phyloP scores from a whole-genome alignment of 2,329 filamentous ascomycete genomes.

The Alternaria solani region DNA sequence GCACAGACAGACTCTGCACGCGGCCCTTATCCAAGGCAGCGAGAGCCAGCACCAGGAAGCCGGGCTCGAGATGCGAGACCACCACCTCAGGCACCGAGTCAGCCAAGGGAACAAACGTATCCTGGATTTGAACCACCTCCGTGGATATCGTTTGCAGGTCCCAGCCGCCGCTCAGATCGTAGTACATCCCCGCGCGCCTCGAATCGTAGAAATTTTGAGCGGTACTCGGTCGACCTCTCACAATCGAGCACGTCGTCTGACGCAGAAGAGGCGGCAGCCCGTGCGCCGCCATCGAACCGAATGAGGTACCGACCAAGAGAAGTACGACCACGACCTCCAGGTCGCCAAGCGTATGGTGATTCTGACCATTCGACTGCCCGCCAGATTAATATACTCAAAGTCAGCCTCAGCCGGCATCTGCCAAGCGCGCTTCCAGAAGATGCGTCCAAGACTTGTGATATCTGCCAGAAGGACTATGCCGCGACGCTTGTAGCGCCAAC shows the following conservation, averaged over 20 bases:
- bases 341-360: conserved; percentile 24
- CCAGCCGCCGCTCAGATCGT: conserved; percentile 34
- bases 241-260: conserved; percentile 34
- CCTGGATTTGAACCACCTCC: conserved; percentile 24
- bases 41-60: conserved; percentile 23
- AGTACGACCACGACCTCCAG: conserved; percentile 23
- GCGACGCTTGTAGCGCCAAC: conserved; percentile 32
- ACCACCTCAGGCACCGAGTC: conserved; percentile 24
- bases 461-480: conserved; percentile 50
- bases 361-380: conserved; percentile 31
- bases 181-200: conserved; percentile 40
- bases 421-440: conserved; percentile 37
- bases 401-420: conserved; percentile 35
- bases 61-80: conserved; percentile 21
- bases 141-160: conserved; percentile 16
- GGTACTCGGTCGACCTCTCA: conserved; percentile 39
- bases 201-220: conserved; percentile 44
- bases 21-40: conserved; percentile 7
- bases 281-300: conserved; percentile 29
- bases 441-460: conserved; percentile 41
- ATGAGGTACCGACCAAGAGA: conserved; percentile 26
- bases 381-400: conserved; percentile 44
- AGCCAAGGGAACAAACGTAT: conserved; percentile 14
- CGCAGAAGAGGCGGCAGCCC: conserved; percentile 35
- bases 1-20: conserved; percentile 13